Evolutionary conservation across 73 alveolate genomes (phyloP).

Genomic region (Tetrahymena thermophila): DNA sequence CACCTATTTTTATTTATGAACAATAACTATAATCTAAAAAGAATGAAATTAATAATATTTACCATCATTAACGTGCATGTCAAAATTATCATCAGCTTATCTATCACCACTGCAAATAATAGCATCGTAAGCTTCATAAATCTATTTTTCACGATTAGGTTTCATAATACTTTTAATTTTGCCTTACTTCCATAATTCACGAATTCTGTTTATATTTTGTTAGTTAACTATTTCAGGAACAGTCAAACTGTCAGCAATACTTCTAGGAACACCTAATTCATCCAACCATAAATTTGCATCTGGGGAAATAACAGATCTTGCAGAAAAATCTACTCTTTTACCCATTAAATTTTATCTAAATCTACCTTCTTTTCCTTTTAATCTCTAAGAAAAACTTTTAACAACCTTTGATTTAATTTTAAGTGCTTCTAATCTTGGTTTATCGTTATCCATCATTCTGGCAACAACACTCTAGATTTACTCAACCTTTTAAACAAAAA

Average conservation of each 20-base stretch:
- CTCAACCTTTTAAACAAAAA: background rate
- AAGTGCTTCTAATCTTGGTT: constrained; percentile 20
- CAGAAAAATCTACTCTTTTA: constrained; percentile 99
- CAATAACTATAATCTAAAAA: background rate
- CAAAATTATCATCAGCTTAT: background rate
- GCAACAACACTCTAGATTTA: constrained; percentile 36
- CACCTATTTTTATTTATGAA: constrained; percentile 12
- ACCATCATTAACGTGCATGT: constrained; percentile 7
- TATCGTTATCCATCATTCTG: constrained; percentile 35
- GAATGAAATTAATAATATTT: constrained; percentile 4
- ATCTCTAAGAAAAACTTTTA: constrained; percentile 83
- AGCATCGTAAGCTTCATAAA: constrained; percentile 11
- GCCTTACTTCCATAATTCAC: constrained; percentile 16
- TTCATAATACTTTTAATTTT: constrained; percentile 24
- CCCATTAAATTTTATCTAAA: constrained; percentile 99
- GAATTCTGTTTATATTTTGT: constrained; percentile 24
- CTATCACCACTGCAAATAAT: background rate
- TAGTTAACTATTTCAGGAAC: constrained; percentile 39
- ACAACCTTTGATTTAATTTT: constrained; percentile 19
- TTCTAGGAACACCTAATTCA: constrained; percentile 88
- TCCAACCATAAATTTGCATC: constrained; percentile 98
- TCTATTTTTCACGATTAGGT: constrained; percentile 29
- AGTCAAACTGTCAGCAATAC: constrained; percentile 38
- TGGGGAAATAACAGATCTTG: constrained; percentile 99
- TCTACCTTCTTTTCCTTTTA: constrained; percentile 99